A percentile compares a stretch with the other conserved stretches of the same genome.
Evolutionary conservation across 2,329 filamentous ascomycete species (phyloP).

Genomic region (Clonostachys solani): DNA sequence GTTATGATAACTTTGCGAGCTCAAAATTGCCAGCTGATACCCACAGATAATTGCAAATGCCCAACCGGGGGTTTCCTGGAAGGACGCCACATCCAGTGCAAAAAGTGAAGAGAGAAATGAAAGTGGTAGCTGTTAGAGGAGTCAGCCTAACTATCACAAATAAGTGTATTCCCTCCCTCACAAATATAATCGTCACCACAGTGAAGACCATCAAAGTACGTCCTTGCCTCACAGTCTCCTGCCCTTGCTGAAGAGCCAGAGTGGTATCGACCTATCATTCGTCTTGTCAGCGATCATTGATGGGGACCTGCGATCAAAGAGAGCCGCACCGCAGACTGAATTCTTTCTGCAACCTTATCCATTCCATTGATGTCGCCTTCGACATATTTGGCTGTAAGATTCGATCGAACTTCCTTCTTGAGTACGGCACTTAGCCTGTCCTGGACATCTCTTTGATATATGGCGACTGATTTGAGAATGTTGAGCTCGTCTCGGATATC

Average conservation of each 20-base stretch:
- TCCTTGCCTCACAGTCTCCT: slow-evolving; percentile 5
- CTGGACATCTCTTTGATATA: slow-evolving; percentile 7
- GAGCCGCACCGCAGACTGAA: slow-evolving; percentile 7
- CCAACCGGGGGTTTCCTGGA: slow-evolving; percentile 7
- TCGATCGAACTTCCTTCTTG: not conserved
- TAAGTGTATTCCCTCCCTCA: not conserved
- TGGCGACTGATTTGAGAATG: slow-evolving; percentile 7
- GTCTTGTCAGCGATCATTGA: not conserved
- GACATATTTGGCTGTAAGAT: slow-evolving; percentile 2
- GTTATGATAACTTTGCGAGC: no score
- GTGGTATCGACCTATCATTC: slow-evolving; percentile 5
- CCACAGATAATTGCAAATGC: slow-evolving; percentile 5
- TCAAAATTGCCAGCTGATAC: not conserved
- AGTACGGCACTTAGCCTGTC: not conserved
- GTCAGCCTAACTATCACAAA: not conserved
- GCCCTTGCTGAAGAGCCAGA: slow-evolving; percentile 8
- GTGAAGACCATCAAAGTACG: slow-evolving; percentile 10
- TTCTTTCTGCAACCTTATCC: slow-evolving; percentile 7
- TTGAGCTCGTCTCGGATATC: slow-evolving; percentile 14
- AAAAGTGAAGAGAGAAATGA: slow-evolving; percentile 11
- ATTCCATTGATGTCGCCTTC: slow-evolving; percentile 8
- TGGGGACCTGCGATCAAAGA: not conserved
- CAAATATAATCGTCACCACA: slow-evolving; percentile 10
- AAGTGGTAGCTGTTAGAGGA: slow-evolving; percentile 5
- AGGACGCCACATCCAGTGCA: slow-evolving; percentile 7